A percentile compares a stretch with the other conserved stretches of the same genome.
Conservation (phyloP, 2,329 filamentous ascomycete species). For the Sordariomycetes sp. region DNA sequence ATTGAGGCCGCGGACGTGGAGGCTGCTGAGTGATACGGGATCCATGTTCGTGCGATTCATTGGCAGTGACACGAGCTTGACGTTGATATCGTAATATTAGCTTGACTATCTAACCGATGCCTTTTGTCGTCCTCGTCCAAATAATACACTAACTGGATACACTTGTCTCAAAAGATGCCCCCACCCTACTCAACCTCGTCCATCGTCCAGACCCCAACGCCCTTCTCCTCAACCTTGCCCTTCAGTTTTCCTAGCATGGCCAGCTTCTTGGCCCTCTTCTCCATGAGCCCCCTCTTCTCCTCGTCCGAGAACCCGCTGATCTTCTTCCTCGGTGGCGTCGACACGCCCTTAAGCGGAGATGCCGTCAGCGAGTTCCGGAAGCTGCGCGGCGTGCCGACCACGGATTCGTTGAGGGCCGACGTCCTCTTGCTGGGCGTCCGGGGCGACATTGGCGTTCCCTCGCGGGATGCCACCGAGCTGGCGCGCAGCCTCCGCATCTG, state of each 20-base stretch:
- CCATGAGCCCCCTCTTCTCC: conserved; percentile 46
- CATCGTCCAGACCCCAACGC: conserved; percentile 37
- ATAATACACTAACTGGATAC: not conserved
- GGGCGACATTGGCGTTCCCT: conserved; percentile 26
- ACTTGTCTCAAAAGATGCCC: not conserved
- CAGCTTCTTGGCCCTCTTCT: conserved; percentile 40
- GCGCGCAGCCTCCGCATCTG: conserved; percentile 68
- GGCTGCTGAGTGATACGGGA: conserved; percentile 1
- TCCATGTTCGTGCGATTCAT: not conserved
- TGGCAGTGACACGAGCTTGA: not conserved
- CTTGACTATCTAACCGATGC: not conserved
- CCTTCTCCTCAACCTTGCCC: conserved; percentile 35
- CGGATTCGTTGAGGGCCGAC: conserved; percentile 27
- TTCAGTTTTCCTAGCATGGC: conserved; percentile 41
- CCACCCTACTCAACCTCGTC: conserved; percentile 28
- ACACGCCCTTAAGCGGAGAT: conserved; percentile 18
- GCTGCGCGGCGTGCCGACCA: conserved; percentile 24
- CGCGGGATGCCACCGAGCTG: conserved; percentile 25
- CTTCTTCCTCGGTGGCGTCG: conserved; percentile 48
- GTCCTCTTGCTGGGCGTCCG: conserved; percentile 21
- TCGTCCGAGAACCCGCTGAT: conserved; percentile 47
- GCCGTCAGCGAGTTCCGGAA: conserved; percentile 22
- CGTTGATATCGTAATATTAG: not conserved
- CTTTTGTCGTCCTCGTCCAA: not conserved
- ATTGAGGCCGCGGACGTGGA: conserved; percentile 29